Base-by-base conservation (phyloP, 805 yeast species). In the Cyberlindnera maritima region DNA sequence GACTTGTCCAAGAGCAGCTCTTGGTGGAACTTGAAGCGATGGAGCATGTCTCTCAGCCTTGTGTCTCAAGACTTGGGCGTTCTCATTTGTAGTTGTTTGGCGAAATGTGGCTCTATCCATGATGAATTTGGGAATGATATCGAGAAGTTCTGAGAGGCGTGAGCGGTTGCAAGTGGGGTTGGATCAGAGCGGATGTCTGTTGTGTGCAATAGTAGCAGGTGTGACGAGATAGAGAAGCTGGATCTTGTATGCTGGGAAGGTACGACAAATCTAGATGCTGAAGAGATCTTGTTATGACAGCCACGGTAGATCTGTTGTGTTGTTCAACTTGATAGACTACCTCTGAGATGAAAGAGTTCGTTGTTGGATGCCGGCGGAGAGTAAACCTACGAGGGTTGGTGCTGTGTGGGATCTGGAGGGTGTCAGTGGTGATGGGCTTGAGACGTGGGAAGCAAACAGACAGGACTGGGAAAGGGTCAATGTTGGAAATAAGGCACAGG, bases 1-100 rank as follows among this genome's bases (percentile, higher is more conserved):
- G 2, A 60, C 59, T 28, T 52, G 54, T 15, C 59, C 57, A 43
- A 60, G 58, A 4, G 53, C 61, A 12, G 56, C 50, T 46, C 64
- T 57, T 3, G 41, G 41, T 8, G 53, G 41, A 5, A 42, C 28
- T 23, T 39, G 43, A 14, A 41, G 32, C 34, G 23, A 23, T 21
- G 47, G 47, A 4, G n/a, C 11, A 4, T 19, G 28, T 36, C 42
- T 52, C 8, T 55, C 41, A 4, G 48, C 39, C 47, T 59, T 59
- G 36, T 53, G 62, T 43, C 44, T 55, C 26, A 58, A 40, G 7
- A 39, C 53, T 12, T 57, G 56, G 15, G 50, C 37, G 44, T 59
- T 59, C 43, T 59, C 62, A 43, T 59, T 48, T 21, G 58, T 54
- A 14, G 52, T 36, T 29, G 53, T 54, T 32, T 45, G 53, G 48